These are phyloP conservation scores for Chiua sp. DNA, from an alignment of 1,284 basidiomycete genomes.

Conservation along the genomic window DNA sequence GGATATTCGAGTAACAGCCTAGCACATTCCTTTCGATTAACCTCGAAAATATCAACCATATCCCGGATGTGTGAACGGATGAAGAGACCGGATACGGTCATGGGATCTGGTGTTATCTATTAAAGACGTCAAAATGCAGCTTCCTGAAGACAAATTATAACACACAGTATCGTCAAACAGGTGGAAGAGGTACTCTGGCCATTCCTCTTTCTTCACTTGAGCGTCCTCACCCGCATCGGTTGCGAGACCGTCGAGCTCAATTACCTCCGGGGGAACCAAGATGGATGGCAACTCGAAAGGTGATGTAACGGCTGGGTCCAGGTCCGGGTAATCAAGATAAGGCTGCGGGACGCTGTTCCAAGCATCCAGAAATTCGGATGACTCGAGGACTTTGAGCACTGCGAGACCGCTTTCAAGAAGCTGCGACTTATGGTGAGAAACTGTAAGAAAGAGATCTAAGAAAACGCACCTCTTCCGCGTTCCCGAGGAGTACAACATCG, in stretches of 20 bases:
- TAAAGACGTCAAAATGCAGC: conserved; percentile 5
- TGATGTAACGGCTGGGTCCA: conserved; percentile 47
- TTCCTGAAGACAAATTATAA: conserved; percentile 8
- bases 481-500: conserved; percentile 47
- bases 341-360: conserved; percentile 70
- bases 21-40: conserved; percentile 96
- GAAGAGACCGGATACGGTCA: conserved; percentile 79
- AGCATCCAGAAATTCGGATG: conserved; percentile 59
- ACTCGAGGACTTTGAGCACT: conserved; percentile 58
- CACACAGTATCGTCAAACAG: conserved; percentile 84
- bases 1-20: conserved; percentile 87
- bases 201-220: conserved; percentile 76
- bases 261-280: conserved; percentile 87
- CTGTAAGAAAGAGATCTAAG: background rate
- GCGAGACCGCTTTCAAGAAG: conserved; percentile 67
- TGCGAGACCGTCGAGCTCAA: conserved; percentile 75
- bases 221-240: conserved; percentile 68
- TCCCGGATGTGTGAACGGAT: conserved; percentile 84
- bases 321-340: conserved; percentile 56
- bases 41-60: conserved; percentile 90
- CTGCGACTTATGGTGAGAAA: conserved; percentile 40
- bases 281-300: conserved; percentile 79
- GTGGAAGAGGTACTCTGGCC: conserved; percentile 72
- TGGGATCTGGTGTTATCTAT: conserved; percentile 79
- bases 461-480: conserved; percentile 60